Evolutionary conservation across 2,329 filamentous ascomycete genomes (phyloP).

Genomic region (Cladosporium oxysporum): DNA sequence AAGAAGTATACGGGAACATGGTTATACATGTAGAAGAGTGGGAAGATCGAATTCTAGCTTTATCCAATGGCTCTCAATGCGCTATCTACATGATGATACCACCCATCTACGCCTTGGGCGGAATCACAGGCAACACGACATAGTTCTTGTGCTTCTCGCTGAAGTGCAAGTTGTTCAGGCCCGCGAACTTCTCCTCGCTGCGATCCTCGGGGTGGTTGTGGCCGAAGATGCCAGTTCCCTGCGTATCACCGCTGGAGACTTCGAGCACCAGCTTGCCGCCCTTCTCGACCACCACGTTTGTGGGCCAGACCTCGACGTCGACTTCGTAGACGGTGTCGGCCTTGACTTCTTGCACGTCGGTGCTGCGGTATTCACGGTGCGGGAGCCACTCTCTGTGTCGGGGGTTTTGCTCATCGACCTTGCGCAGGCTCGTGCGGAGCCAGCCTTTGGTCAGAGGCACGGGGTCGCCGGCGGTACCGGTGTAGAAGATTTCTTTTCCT

Average conservation of each 20-base stretch:
- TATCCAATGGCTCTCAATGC: background rate
- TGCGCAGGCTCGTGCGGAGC: constrained; percentile 60
- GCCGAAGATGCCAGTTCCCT: constrained; percentile 59
- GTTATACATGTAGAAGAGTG: background rate
- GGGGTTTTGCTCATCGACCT: constrained; percentile 53
- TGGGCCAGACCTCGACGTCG: constrained; percentile 67
- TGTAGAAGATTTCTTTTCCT: constrained; percentile 63
- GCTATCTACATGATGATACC: background rate
- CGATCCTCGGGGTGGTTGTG: constrained; percentile 55
- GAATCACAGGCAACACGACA: constrained; percentile 56
- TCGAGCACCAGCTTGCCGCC: constrained; percentile 59
- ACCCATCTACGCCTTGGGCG: constrained; percentile 35
- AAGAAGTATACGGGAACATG: background rate
- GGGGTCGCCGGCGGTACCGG: constrained; percentile 64
- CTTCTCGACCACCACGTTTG: constrained; percentile 57
- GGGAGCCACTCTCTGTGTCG: constrained; percentile 58
- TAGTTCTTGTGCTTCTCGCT: constrained; percentile 53
- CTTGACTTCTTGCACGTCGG: constrained; percentile 57
- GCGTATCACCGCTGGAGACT: constrained; percentile 58
- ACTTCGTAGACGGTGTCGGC: constrained; percentile 59
- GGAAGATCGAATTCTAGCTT: background rate
- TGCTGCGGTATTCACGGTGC: constrained; percentile 59
- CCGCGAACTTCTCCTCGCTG: constrained; percentile 47
- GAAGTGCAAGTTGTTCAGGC: constrained; percentile 58
- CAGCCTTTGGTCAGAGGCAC: constrained; percentile 66